Base-by-base conservation (phyloP, 2,329 filamentous ascomycete genomes). In the Raffaelea albimanens region DNA sequence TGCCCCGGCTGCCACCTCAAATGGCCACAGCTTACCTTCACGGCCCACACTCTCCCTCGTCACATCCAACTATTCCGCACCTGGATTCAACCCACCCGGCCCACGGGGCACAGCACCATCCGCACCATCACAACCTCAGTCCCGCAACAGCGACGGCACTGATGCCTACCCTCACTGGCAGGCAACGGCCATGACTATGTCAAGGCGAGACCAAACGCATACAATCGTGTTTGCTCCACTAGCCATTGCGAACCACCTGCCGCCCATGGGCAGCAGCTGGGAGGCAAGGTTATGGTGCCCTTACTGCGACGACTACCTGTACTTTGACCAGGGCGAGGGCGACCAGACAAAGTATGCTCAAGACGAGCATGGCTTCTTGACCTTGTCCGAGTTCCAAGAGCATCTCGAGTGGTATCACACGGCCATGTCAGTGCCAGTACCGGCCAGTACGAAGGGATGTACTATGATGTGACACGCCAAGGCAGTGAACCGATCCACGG, bases 321-420 rank as follows among this genome's bases (percentile, higher is more conserved):
- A 70, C 57, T 62, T 69, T 40, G 68, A 70, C 53, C 71, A 75
- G 49, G 72, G 71, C 52, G 73, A 76, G 39, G 73, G 74, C 52
- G 73, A 75, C 41, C 57, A 67, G 33, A 64, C 71, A 44, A 66
- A 63, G 23, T 72, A 72, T 16, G 67, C 68, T 14, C 66, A 67
- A 52, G 67, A 75, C 46, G 72, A 73, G 46, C 55, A 55, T 31
- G 70, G 68, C 4, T 76, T 78, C 55, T 67, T 69, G 40, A 67
- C 69, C 52, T 58, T 81, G 40, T 61, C 59, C 16, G 64, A 65
- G 16, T 70, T 80, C 34, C 70, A 71, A 58, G 70, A 71, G 50
- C 77, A 81, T 53, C 63, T 81, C 23, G 72, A 73, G 54, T 80
- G 77, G 77, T 65, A 70, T 52, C 77, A 80, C 53, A 68, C 67